These are phyloP conservation scores for Musa itinerans DNA, from an alignment of 176 grass and related monocot species.

Conservation along the genomic window DNA sequence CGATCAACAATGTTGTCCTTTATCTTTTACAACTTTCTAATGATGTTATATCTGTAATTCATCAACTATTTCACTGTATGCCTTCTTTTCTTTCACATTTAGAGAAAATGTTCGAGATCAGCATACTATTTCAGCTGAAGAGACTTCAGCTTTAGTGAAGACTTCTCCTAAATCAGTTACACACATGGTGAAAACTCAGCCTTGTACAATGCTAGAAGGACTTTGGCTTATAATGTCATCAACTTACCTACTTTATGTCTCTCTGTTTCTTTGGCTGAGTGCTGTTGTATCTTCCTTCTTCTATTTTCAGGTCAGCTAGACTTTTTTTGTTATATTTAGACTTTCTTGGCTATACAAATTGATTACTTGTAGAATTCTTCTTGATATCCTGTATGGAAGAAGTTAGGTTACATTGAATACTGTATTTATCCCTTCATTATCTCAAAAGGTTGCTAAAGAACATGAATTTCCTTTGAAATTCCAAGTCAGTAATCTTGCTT, in stretches of 20 bases:
- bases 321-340: not conserved
- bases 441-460: too few relatives aligned
- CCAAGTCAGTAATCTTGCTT: too few relatives aligned
- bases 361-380: not conserved
- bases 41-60: not conserved
- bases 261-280: conserved; percentile 74
- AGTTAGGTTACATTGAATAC: not conserved
- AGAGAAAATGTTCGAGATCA: conserved; percentile 26
- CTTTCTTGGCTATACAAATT: not conserved
- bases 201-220: conserved; percentile 82
- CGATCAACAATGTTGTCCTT: too few relatives aligned
- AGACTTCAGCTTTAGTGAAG: conserved; percentile 52
- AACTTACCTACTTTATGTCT: conserved; percentile 61
- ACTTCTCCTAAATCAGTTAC: conserved; percentile 39
- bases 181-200: conserved; percentile 30
- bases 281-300: conserved; percentile 82
- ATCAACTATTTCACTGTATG: not conserved
- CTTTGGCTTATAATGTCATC: conserved; percentile 69
- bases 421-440: too few relatives aligned
- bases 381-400: not conserved
- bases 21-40: not conserved
- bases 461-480: too few relatives aligned
- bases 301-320: conserved; percentile 64
- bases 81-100: conserved; percentile 16
- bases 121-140: conserved; percentile 30